phyloP scores from a whole-genome alignment of 768 basidiomycete genomes.

The Rhodotorula babjevae region DNA sequence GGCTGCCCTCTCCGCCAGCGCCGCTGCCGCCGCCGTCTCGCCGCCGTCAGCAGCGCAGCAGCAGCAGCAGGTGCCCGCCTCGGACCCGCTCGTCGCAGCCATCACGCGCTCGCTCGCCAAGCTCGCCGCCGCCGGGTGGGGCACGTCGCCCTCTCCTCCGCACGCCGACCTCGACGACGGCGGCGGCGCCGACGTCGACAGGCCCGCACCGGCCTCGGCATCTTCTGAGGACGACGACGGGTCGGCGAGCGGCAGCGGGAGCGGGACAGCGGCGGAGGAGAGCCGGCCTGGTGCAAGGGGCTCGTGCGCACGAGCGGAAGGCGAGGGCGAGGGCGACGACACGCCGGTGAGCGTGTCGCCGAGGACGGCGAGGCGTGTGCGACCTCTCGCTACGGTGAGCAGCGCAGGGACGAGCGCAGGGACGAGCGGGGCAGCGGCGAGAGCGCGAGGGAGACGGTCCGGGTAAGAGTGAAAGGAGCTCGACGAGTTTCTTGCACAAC shows the following conservation, averaged over 20 bases:
- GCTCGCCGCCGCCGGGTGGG: not conserved
- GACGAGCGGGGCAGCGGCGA: too few relatives aligned
- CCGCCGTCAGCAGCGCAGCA: not conserved
- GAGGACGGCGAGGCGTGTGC: not conserved
- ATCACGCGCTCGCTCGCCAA: slow-evolving; percentile 23
- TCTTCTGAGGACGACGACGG: not conserved
- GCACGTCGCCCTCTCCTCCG: not conserved
- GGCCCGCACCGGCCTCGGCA: not conserved
- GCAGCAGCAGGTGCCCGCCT: not conserved
- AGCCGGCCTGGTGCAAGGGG: not conserved
- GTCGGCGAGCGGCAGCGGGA: too few relatives aligned
- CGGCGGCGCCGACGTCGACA: not conserved
- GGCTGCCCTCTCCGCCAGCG: not conserved
- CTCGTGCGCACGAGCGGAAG: not conserved
- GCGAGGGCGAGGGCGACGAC: not conserved
- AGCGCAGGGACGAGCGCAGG: too few relatives aligned
- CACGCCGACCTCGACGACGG: not conserved
- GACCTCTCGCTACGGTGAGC: too few relatives aligned
- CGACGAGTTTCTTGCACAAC: too few relatives aligned
- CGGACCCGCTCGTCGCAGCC: slow-evolving; percentile 16
- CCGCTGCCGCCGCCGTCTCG: not conserved
- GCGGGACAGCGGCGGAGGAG: not conserved
- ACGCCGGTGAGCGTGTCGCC: slow-evolving; percentile 22
- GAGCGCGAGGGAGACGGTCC: too few relatives aligned
- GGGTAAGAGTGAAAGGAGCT: too few relatives aligned